Evolutionary conservation across 768 basidiomycete species (phyloP).

Genomic region (Podaxis sp.): DNA sequence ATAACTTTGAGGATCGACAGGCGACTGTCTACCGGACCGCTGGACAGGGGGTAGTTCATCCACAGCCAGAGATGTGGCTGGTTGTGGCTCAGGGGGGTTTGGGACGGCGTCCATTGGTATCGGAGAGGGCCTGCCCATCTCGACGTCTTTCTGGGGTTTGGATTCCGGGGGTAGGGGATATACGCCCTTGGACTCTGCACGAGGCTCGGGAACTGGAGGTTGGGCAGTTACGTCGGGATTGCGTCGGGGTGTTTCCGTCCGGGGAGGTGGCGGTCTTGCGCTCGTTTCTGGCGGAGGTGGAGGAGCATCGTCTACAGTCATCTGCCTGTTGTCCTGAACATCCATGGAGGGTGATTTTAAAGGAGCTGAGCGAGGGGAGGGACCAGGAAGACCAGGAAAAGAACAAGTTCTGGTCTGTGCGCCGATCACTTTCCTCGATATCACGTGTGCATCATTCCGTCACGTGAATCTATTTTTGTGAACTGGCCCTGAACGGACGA

Average conservation of each 20-base stretch:
- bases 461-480: background rate
- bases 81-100: constrained; percentile 23
- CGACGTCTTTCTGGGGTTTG: background rate
- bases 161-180: background rate
- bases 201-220: background rate
- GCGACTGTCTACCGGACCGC: constrained; percentile 20
- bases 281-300: background rate
- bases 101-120: constrained; percentile 4
- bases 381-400: constrained; percentile 18
- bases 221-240: constrained; percentile 5
- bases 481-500: background rate
- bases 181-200: constrained; percentile 6
- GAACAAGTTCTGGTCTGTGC: constrained; percentile 20
- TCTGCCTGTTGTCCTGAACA: background rate
- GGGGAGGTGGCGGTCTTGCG: constrained; percentile 2
- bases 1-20: constrained; percentile 27
- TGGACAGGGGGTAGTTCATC: constrained; percentile 17
- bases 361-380: constrained; percentile 11
- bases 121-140: constrained; percentile 6
- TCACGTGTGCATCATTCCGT: constrained; percentile 6
- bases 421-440: constrained; percentile 24
- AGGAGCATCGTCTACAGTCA: constrained; percentile 2
- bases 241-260: constrained; percentile 1
- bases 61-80: constrained; percentile 32
- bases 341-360: constrained; percentile 15